Base-by-base conservation (phyloP, 257 asterid species). In the Mitragyna speciosa region DNA sequence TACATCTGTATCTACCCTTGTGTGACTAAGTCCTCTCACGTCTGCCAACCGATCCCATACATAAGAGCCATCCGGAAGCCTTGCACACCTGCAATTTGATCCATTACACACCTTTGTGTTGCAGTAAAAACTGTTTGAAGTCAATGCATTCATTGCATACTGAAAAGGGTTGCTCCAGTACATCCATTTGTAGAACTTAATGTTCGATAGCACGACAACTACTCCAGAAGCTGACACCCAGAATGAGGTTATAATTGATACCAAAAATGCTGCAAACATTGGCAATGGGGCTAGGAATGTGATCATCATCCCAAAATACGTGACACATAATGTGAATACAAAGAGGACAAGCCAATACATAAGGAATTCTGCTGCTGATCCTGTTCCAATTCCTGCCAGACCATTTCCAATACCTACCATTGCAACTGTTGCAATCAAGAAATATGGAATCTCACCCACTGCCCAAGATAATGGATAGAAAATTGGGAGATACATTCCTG, bases 181-280 rank as follows among this genome's bases (percentile, higher is more conserved):
- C 69, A 78, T 68, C 75, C 81, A 78, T 10, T 22, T 12, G 28
- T 31, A 68, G 64, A 78, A 51, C 69, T 68, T 51, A 67, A 66
- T 66, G 41, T 66, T 73, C 0, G 66, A 30, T 22, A 66, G 80
- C 28, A 77, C 30, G 6, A 77, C 67, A 7, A 66, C 80, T 28
- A 77, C 80, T 47, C 74, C 67, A 66, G 80, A 66, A 66, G 80
- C 80, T 47, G 80, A 65, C 49, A 66, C 80, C 80, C 74, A 49
- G 22, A 67, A 12, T 47, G 80, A 77, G 15, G 74, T 77, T 30
- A 66, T 10, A 31, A 77, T 77, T 14, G 74, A 77, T 26, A 77
- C 80, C 28, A 77, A 7, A 66, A 77, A 66, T 49, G 80, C 80
- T 28, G 52, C 75, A 49, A 77, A 77, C 8, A 48, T 33, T 2